A percentile compares a stretch with the other conserved stretches of the same genome.
These are phyloP conservation scores for Globisporangium camurandrum DNA, from an alignment of 352 stramenopile species.

Conservation along the genomic window DNA sequence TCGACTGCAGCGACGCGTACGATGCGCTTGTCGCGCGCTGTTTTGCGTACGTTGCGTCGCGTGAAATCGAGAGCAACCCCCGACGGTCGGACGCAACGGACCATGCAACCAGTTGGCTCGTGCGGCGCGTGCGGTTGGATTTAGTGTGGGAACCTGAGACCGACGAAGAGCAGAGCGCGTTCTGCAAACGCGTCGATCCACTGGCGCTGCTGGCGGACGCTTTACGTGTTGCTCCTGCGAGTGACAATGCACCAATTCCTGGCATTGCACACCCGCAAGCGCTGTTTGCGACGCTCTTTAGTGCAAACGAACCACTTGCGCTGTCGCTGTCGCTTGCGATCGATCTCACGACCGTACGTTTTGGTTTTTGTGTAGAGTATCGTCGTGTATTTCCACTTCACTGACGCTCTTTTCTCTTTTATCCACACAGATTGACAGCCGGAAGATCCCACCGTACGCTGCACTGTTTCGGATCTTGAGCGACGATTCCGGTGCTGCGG, in stretches of 20 bases:
- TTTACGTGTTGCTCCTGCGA: slow-evolving; percentile 19
- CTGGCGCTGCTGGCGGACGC: slow-evolving; percentile 55
- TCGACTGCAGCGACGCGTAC: slow-evolving; percentile 45
- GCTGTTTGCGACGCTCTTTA: slow-evolving; percentile 32
- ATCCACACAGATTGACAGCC: slow-evolving; percentile 30
- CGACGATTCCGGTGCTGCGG: slow-evolving; percentile 61
- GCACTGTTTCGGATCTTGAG: slow-evolving; percentile 62
- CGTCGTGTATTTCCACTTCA: background rate
- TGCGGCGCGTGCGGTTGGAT: slow-evolving; percentile 56
- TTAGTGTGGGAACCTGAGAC: slow-evolving; percentile 58
- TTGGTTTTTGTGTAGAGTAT: background rate
- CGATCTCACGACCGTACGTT: slow-evolving; percentile 36
- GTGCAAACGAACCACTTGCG: slow-evolving; percentile 27
- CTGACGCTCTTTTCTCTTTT: background rate
- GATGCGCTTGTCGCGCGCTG: slow-evolving; percentile 64
- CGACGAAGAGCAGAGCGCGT: slow-evolving; percentile 35
- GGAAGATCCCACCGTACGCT: slow-evolving; percentile 64
- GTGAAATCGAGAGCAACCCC: slow-evolving; percentile 57
- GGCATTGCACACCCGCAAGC: slow-evolving; percentile 53
- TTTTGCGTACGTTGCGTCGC: slow-evolving; percentile 58
- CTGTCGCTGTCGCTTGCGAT: slow-evolving; percentile 36
- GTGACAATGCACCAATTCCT: slow-evolving; percentile 19
- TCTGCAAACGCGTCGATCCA: slow-evolving; percentile 58
- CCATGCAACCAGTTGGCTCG: slow-evolving; percentile 53
- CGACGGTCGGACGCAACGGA: slow-evolving; percentile 25